Percentiles rank a stretch among this genome's conserved stretches.
phyloP scores from a whole-genome alignment of 768 basidiomycete species.

The Agaricus subrufescens region DNA sequence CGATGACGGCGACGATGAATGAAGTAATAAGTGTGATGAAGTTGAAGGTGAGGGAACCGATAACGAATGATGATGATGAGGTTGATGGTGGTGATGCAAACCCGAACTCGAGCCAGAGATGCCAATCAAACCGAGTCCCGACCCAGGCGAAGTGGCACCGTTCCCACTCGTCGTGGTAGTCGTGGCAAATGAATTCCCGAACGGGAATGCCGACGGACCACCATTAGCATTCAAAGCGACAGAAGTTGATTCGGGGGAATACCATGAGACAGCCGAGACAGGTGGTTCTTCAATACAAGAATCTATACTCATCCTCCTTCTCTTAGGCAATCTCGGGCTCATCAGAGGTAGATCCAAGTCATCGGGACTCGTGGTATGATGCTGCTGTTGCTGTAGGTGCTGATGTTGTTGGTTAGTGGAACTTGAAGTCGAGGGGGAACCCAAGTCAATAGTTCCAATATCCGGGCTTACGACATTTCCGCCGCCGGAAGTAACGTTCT shows the following conservation, averaged over 20 bases:
- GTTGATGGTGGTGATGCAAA: no score
- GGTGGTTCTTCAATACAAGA: constrained; percentile 44
- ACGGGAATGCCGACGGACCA: no score
- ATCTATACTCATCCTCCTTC: constrained; percentile 66
- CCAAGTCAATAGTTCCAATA: background rate
- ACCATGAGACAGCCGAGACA: constrained; percentile 57
- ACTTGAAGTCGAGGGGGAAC: background rate
- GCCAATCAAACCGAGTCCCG: no score
- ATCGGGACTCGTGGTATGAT: constrained; percentile 12
- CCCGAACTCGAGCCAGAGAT: no score
- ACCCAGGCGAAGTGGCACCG: no score
- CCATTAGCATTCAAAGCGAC: no score
- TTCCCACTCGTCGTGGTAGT: no score
- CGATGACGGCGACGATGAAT: constrained; percentile 47
- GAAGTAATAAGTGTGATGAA: constrained; percentile 49
- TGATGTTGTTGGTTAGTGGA: background rate
- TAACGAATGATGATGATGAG: no score
- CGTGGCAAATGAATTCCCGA: no score
- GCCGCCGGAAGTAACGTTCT: constrained; percentile 18
- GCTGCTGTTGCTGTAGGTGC: background rate
- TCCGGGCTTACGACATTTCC: background rate
- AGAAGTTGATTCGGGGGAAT: no score
- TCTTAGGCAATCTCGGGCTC: constrained; percentile 54
- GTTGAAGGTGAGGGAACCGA: no score
- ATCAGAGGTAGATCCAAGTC: constrained; percentile 34